Conservation (phyloP, 306 rosid genomes). For the Geum urbanum region DNA sequence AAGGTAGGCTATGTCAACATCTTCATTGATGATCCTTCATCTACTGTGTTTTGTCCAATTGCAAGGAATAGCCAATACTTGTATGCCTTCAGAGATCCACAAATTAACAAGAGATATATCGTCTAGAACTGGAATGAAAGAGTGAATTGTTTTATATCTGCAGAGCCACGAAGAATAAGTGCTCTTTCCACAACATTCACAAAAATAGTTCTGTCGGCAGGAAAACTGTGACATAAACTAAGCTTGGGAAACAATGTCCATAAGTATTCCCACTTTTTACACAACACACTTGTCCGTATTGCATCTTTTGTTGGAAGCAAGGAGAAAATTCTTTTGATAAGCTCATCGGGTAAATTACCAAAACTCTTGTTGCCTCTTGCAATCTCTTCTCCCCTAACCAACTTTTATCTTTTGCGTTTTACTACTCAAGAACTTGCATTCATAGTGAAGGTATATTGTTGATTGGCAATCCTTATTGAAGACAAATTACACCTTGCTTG, state of each 20-base stretch:
- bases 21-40: no score
- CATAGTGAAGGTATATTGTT: no score
- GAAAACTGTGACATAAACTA: background rate
- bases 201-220: background rate
- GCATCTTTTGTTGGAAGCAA: background rate
- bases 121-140: background rate
- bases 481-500: no score
- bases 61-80: no score
- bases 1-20: no score
- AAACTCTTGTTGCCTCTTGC: background rate
- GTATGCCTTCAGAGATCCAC: conserved; percentile 1
- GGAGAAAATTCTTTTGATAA: background rate
- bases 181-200: conserved; percentile 14
- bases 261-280: conserved; percentile 3
- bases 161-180: background rate
- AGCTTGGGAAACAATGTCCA: conserved; percentile 8
- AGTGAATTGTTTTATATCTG: background rate
- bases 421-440: background rate
- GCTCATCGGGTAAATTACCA: background rate
- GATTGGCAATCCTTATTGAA: no score
- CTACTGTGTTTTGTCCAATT: no score
- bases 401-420: background rate
- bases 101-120: background rate
- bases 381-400: background rate
- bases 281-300: background rate